phyloP scores from a whole-genome alignment of 495 filamentous ascomycete species.

The Amniculicola lignicola region DNA sequence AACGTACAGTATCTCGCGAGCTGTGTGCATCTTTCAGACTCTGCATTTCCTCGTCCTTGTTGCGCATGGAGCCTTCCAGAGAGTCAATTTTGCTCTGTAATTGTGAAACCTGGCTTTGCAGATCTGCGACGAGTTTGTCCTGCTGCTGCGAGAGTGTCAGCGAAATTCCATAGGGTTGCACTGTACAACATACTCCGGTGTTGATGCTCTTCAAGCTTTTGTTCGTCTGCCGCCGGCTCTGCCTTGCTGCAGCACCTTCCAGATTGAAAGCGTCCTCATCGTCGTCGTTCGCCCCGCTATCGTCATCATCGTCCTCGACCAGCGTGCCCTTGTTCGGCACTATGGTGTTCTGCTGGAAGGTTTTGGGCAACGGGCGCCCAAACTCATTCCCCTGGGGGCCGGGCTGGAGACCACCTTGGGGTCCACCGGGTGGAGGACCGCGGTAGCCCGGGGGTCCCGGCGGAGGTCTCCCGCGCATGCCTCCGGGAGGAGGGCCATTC shows the following conservation, averaged over 20 bases:
- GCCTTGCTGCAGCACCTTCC: conserved; percentile 45
- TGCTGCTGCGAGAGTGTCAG: conserved; percentile 9
- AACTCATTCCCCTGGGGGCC: conserved; percentile 44
- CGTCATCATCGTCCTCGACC: conserved; percentile 92
- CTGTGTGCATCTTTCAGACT: conserved; percentile 45
- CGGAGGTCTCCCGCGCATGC: conserved; percentile 11
- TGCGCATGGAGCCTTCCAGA: conserved; percentile 60
- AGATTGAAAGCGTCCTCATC: conserved; percentile 68
- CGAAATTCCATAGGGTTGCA: background rate
- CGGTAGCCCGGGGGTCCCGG: conserved; percentile 24
- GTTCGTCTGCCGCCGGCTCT: conserved; percentile 52
- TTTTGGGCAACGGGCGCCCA: conserved; percentile 72
- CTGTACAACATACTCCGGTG: conserved; percentile 5
- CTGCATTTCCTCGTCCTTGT: conserved; percentile 58
- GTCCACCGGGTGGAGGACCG: conserved; percentile 15
- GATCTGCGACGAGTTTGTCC: conserved; percentile 25
- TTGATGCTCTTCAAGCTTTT: conserved; percentile 26
- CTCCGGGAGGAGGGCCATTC: background rate
- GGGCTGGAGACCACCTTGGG: conserved; percentile 6
- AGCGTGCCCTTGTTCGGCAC: conserved; percentile 97
- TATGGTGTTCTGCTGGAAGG: conserved; percentile 93
- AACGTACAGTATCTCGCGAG: conserved; percentile 49
- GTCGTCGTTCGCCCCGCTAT: conserved; percentile 54
- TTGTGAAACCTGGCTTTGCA: conserved; percentile 67
- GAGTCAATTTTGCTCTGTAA: conserved; percentile 70